Percentiles rank a stretch among this genome's conserved stretches.
phyloP scores from a whole-genome alignment of 1,139 yeast species.

The Debaryomyces sp. region DNA sequence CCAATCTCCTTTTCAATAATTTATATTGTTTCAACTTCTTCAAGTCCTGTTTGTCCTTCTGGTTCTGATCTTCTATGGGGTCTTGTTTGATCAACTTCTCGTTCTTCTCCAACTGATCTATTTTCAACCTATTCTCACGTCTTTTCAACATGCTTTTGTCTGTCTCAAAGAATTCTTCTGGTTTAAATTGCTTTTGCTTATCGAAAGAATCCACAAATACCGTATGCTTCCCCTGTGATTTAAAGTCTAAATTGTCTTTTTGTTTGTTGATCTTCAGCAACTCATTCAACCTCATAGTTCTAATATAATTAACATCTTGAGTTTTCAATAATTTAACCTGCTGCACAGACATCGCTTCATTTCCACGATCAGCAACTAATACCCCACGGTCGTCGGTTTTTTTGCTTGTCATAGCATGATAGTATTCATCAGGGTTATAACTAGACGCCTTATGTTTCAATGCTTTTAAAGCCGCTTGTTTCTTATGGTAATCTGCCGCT shows the following conservation, averaged over 20 bases:
- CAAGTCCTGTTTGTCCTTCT: constrained; percentile 48
- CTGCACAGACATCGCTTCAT: constrained; percentile 63
- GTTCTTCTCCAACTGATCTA: constrained; percentile 57
- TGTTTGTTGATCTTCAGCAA: constrained; percentile 63
- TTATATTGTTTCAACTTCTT: constrained; percentile 63
- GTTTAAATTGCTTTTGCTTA: constrained; percentile 59
- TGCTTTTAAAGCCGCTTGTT: constrained; percentile 80
- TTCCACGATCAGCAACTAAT: constrained; percentile 65
- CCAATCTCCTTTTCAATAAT: constrained; percentile 58
- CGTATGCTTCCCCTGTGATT: constrained; percentile 72
- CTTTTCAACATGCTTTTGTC: constrained; percentile 62
- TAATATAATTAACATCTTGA: constrained; percentile 84
- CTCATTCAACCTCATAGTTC: constrained; percentile 75
- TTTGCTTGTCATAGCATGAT: constrained; percentile 83
- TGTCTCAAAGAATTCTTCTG: constrained; percentile 70
- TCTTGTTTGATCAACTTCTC: constrained; percentile 28
- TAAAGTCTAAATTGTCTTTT: constrained; percentile 55
- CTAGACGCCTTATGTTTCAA: constrained; percentile 70
- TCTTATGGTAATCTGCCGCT: constrained; percentile 86
- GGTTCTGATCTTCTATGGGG: constrained; percentile 30
- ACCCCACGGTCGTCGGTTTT: constrained; percentile 72
- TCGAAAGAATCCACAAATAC: constrained; percentile 74
- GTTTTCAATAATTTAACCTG: constrained; percentile 84
- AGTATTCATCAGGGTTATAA: constrained; percentile 94
- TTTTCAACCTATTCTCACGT: constrained; percentile 72